These are phyloP conservation scores for Trichoderma sp. DNA, from an alignment of 2,329 filamentous ascomycete species.

Conservation along the genomic window DNA sequence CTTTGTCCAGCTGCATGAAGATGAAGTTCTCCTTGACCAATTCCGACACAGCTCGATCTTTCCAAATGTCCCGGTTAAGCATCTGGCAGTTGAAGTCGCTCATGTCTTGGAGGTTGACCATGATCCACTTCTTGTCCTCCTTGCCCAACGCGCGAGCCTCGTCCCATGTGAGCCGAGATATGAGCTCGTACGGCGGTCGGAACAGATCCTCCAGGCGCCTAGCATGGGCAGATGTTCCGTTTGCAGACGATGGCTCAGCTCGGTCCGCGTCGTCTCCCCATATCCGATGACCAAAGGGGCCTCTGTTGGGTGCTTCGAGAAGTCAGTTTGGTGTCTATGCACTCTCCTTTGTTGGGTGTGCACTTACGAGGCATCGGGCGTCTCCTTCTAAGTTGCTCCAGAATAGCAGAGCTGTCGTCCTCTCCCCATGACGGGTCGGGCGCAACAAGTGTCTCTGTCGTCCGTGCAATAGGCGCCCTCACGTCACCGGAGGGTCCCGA, in stretches of 20 bases:
- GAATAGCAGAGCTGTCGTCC: slow-evolving; percentile 58
- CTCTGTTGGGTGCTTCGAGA: slow-evolving; percentile 34
- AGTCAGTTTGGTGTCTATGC: no score
- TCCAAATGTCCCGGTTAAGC: slow-evolving; percentile 95
- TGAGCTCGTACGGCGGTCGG: slow-evolving; percentile 87
- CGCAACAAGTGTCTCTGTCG: slow-evolving; percentile 87
- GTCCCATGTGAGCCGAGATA: slow-evolving; percentile 79
- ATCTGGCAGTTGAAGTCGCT: slow-evolving; percentile 93
- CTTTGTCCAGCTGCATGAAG: slow-evolving; percentile 91
- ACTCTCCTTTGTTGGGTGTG: background rate
- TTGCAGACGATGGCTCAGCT: slow-evolving; percentile 42
- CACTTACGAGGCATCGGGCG: slow-evolving; percentile 41
- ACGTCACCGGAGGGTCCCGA: slow-evolving; percentile 58
- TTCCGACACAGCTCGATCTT: slow-evolving; percentile 76
- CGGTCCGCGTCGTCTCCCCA: slow-evolving; percentile 37
- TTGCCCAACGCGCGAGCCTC: slow-evolving; percentile 83
- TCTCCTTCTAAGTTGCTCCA: slow-evolving; percentile 64
- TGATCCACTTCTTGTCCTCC: slow-evolving; percentile 86
- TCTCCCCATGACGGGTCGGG: slow-evolving; percentile 55
- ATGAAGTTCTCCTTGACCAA: slow-evolving; percentile 89
- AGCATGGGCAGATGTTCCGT: slow-evolving; percentile 60
- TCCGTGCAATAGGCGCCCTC: slow-evolving; percentile 86
- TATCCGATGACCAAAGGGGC: slow-evolving; percentile 46
- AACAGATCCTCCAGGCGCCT: slow-evolving; percentile 87
- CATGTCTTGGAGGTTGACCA: slow-evolving; percentile 94